Evolutionary conservation across 2,329 filamentous ascomycete genomes (phyloP).

Genomic region (Exophiala sp.): DNA sequence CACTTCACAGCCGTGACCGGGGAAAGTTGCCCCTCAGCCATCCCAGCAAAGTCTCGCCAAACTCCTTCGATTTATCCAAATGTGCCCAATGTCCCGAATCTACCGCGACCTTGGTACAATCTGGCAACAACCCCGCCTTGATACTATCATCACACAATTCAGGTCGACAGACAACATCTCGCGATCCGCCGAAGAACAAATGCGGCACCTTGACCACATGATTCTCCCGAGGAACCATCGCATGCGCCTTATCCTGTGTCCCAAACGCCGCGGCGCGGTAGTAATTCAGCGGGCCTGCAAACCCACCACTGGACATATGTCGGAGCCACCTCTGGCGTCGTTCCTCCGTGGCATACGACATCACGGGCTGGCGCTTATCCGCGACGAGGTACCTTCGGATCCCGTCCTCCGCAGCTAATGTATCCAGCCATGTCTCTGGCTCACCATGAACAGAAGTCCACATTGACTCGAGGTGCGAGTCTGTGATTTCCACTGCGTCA

Average conservation of each 20-base stretch:
- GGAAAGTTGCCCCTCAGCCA: constrained; percentile 16
- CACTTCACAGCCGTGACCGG: background rate
- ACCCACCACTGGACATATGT: constrained; percentile 27
- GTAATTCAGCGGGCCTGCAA: constrained; percentile 17
- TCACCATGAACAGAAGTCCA: constrained; percentile 37
- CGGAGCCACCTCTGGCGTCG: constrained; percentile 31
- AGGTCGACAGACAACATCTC: constrained; percentile 11
- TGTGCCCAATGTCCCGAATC: constrained; percentile 21
- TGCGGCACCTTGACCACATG: constrained; percentile 13
- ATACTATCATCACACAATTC: constrained; percentile 7
- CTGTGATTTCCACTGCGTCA: constrained; percentile 39
- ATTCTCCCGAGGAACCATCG: constrained; percentile 7
- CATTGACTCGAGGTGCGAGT: constrained; percentile 38
- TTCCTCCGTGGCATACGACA: constrained; percentile 35
- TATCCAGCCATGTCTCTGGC: constrained; percentile 32
- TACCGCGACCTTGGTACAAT: constrained; percentile 9
- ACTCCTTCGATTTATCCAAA: constrained; percentile 15
- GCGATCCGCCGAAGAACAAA: constrained; percentile 15
- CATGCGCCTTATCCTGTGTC: constrained; percentile 13
- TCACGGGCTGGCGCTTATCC: constrained; percentile 30
- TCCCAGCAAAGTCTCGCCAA: constrained; percentile 12
- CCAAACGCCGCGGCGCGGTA: constrained; percentile 9
- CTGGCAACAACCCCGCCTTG: constrained; percentile 13
- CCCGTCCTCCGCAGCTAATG: constrained; percentile 37
- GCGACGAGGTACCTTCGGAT: constrained; percentile 32